Base-by-base conservation (phyloP, 2,329 filamentous ascomycete genomes). In the Diaporthe caulivora region DNA sequence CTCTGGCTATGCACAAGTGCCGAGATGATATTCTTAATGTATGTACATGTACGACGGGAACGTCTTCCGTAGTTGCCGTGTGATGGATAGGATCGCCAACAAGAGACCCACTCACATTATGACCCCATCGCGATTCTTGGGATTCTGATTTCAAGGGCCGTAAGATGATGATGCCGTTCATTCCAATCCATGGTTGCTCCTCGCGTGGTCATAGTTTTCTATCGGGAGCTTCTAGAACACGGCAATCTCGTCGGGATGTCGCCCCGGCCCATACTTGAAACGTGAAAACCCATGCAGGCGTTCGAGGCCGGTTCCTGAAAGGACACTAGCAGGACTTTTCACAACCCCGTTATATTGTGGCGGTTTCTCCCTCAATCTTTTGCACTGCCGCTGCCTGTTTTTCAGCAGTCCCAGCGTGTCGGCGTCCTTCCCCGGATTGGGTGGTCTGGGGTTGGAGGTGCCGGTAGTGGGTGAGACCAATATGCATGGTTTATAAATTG, bases 41-140 rank as follows among this genome's bases (percentile, higher is more conserved):
- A 24, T 34, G 21, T n/a, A 15, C 37, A 26, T 31, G 29, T 49
- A 67, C 31, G 44, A 67, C 62, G 62, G 62, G 44, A 67, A 67
- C 31, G 31, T 13, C 62, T 67, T n/a, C 62, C 62, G 62, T 67
- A 2, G 9, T 67, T 67, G 3, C 62, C 47, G 62, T 29, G 26
- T 21, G 57, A 26, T 21, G 11, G 13, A 26, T 29, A 21, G 6
- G 13, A 26, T 40, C 47, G 17, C 40, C 62, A 67, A 37, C 62
- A 65, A 65, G 47, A 53, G n/a, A 24, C 31, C 31, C 62, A 67
- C 51, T 26, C 62, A 67, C 51, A 40, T 67, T 67, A 21, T 21
- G n/a, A 65, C n/a, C n/a, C 18, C 60, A 18, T 24, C 11, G 29
- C 29, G 44, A 37, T 34, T 26, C n/a, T 26, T 31, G 13, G 47